These are phyloP conservation scores for Sicyos edulis DNA, from an alignment of 306 rosid species.

Conservation along the genomic window DNA sequence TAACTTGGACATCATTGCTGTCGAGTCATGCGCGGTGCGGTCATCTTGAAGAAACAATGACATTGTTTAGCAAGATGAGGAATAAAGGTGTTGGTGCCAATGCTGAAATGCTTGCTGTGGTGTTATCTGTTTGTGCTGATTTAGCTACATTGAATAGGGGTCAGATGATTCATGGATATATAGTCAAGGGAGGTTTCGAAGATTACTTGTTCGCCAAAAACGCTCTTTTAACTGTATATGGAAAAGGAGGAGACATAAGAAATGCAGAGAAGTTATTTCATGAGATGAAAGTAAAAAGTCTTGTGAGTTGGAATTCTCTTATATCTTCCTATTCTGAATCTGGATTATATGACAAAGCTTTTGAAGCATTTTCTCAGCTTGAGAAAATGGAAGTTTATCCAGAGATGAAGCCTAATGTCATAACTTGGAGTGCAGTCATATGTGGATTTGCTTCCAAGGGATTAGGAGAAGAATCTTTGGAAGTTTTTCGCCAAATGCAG, in stretches of 20 bases:
- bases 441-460: constrained; percentile 55
- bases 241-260: constrained; percentile 45
- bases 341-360: constrained; percentile 68
- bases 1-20: constrained; percentile 76
- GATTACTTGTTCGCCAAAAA: constrained; percentile 66
- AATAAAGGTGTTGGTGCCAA: constrained; percentile 37
- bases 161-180: constrained; percentile 52
- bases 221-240: constrained; percentile 56
- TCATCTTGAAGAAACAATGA: constrained; percentile 38
- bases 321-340: constrained; percentile 68
- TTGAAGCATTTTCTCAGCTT: constrained; percentile 44
- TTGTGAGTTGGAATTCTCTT: constrained; percentile 79
- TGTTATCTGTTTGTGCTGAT: constrained; percentile 66
- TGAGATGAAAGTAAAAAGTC: constrained; percentile 47
- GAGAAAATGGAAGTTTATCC: constrained; percentile 30
- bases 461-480: constrained; percentile 46
- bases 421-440: constrained; percentile 80
- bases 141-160: constrained; percentile 42
- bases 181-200: constrained; percentile 67
- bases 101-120: constrained; percentile 71
- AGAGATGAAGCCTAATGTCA: constrained; percentile 50
- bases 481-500: constrained; percentile 75
- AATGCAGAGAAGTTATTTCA: constrained; percentile 47
- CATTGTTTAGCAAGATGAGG: constrained; percentile 52
- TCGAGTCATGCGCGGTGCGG: constrained; percentile 76